Conservation (phyloP, 2,329 filamentous ascomycete genomes). For the Colletotrichum theobromicola region DNA sequence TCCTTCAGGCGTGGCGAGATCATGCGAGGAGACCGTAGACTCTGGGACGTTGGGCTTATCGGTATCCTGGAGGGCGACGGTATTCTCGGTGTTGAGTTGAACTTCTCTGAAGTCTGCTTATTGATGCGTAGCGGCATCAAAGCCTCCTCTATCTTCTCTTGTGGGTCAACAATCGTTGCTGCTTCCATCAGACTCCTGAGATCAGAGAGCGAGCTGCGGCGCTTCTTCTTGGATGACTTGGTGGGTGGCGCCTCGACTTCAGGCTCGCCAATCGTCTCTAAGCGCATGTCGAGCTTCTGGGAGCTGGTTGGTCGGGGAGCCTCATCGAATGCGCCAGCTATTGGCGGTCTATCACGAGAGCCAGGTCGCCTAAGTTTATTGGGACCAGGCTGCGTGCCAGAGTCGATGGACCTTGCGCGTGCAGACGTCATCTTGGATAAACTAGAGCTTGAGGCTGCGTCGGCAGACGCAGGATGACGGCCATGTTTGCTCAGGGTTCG, state of each 20-base stretch:
- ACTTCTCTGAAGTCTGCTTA: conserved; percentile 60
- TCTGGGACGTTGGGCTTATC: conserved; percentile 50
- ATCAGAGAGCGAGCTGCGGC: conserved; percentile 91
- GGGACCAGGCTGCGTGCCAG: conserved; percentile 56
- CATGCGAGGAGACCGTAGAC: conserved; percentile 43
- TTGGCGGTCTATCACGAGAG: conserved; percentile 65
- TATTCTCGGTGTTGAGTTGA: conserved; percentile 57
- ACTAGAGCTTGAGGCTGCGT: conserved; percentile 62
- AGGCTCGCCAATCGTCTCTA: conserved; percentile 67
- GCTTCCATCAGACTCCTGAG: conserved; percentile 73
- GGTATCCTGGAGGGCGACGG: conserved; percentile 57
- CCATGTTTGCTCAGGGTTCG: conserved; percentile 85
- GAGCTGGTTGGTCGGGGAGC: conserved; percentile 61
- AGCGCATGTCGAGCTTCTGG: conserved; percentile 57
- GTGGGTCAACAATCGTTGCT: conserved; percentile 54
- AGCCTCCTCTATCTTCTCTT: conserved; percentile 36
- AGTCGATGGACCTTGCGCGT: conserved; percentile 81
- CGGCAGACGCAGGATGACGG: conserved; percentile 64
- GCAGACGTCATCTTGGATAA: conserved; percentile 68
- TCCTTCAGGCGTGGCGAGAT: conserved; percentile 47
- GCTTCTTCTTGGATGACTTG: conserved; percentile 72
- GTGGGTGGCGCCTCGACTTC: conserved; percentile 36
- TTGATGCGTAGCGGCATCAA: conserved; percentile 57
- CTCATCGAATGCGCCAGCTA: conserved; percentile 69
- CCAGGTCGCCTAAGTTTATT: conserved; percentile 56